Evolutionary conservation across 805 yeast species (phyloP).

Genomic region (Candida incommunis): DNA sequence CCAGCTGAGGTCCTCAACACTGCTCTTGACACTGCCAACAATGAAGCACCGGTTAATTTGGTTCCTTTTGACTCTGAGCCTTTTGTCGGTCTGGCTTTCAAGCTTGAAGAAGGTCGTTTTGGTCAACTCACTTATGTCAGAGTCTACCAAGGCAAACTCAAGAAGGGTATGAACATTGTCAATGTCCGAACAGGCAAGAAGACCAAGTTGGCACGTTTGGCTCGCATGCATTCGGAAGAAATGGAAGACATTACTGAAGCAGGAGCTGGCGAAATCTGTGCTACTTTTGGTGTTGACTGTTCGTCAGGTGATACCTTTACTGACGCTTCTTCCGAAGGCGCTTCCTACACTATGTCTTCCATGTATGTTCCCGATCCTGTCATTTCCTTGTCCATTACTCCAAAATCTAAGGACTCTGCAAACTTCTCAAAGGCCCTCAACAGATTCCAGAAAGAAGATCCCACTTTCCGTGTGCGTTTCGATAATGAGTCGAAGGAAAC

Average conservation of each 20-base stretch:
- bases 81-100: conserved; percentile 95
- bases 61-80: conserved; percentile 63
- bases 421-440: conserved; percentile 95
- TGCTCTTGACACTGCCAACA: conserved; percentile 57
- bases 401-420: conserved; percentile 72
- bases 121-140: conserved; percentile 96
- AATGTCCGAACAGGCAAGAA: conserved; percentile 88
- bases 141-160: conserved; percentile 90
- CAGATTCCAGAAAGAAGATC: conserved; percentile 97
- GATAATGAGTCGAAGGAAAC: conserved; percentile 91
- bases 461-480: conserved; percentile 86
- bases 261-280: conserved; percentile 98
- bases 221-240: conserved; percentile 96
- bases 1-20: conserved; percentile 88
- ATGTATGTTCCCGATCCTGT: conserved; percentile 99
- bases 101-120: conserved; percentile 94
- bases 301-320: conserved; percentile 97
- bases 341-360: conserved; percentile 80
- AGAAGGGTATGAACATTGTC: conserved; percentile 77
- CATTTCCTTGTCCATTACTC: conserved; percentile 79
- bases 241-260: conserved; percentile 96
- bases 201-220: conserved; percentile 84
- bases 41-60: conserved; percentile 57
- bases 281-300: conserved; percentile 98
- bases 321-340: conserved; percentile 75